Base-by-base conservation (phyloP, 495 filamentous ascomycete genomes). In the Collariella sp. region DNA sequence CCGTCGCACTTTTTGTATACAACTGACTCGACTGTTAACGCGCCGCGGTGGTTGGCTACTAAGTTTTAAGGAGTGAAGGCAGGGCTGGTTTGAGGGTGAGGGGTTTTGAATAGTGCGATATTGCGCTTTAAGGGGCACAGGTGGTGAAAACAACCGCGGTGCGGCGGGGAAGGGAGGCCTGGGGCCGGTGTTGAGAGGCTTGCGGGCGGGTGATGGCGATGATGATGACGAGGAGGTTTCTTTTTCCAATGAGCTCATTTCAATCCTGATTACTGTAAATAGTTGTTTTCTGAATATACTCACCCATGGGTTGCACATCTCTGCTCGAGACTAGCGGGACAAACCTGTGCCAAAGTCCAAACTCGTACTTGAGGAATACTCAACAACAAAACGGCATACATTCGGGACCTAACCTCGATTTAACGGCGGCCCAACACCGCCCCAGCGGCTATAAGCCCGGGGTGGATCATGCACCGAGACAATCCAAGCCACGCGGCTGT, bases 1-100 rank as follows among this genome's bases (percentile, higher is more conserved):
- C 52, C 52, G 34, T 22, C 52, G 35, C 52, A 55, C 24, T 42
- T 55, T 18, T 18, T 42, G 44, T 56, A 56, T 15, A 45, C 46
- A 19, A 38, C 26, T 1, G 53, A 50, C 0, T 16, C 53, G 46
- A n/a, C 3, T 20, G 11, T 20, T 2, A 5, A 9, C 3, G 52
- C 52, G 11, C 35, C 52, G 34, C 1, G 11, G 16, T 55, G 16
- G 6, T 10, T 55, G n/a, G 15, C 7, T n/a, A 19, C 41, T 2
- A 18, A 26, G 41, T 39, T 46, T 22, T 46, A 20, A 34, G 40
- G 19, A 20, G 15, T n/a, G 35, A n/a, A 12, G 35, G 10, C 3
- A 38, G 11, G 11, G 5, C 4, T 13, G 26, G 26, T 31, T 31
- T 31, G 2, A 13, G 35, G 35, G 35, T 5, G 13, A 24, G 19